phyloP scores from a whole-genome alignment of 805 yeast genomes.

The Saccharomycopsis microspora region DNA sequence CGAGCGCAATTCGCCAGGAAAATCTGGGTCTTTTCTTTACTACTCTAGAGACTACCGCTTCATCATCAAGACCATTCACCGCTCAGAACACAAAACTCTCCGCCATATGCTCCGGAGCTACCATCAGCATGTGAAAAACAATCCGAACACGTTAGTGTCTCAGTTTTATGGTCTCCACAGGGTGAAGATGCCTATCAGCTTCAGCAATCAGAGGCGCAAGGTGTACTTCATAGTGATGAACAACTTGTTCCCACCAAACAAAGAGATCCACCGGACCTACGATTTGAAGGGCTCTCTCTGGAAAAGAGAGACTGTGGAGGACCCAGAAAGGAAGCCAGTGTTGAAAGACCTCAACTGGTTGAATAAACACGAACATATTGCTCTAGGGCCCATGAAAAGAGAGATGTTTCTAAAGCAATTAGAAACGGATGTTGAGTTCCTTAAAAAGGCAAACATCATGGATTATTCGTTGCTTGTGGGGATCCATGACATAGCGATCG shows the following conservation, averaged over 20 bases:
- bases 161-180: slow-evolving; percentile 95
- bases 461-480: slow-evolving; percentile 90
- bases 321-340: slow-evolving; percentile 25
- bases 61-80: slow-evolving; percentile 93
- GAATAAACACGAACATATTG: slow-evolving; percentile 48
- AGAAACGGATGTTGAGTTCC: slow-evolving; percentile 58
- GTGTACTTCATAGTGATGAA: slow-evolving; percentile 95
- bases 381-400: slow-evolving; percentile 64
- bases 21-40: slow-evolving; percentile 92
- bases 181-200: slow-evolving; percentile 71
- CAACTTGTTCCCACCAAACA: slow-evolving; percentile 88
- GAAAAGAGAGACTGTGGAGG: slow-evolving; percentile 51
- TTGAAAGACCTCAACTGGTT: slow-evolving; percentile 87
- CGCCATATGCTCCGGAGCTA: slow-evolving; percentile 65
- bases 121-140: slow-evolving; percentile 64
- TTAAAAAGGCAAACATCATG: slow-evolving; percentile 78
- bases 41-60: slow-evolving; percentile 88
- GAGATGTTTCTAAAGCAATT: slow-evolving; percentile 56
- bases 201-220: slow-evolving; percentile 41
- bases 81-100: slow-evolving; percentile 79
- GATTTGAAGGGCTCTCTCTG: slow-evolving; percentile 90
- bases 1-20: slow-evolving; percentile 92
- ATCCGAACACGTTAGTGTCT: slow-evolving; percentile 85
- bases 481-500: slow-evolving; percentile 31
- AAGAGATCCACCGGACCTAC: slow-evolving; percentile 73